phyloP scores from a whole-genome alignment of 495 filamentous ascomycete species.

The Polyplosphaeria fusca region DNA sequence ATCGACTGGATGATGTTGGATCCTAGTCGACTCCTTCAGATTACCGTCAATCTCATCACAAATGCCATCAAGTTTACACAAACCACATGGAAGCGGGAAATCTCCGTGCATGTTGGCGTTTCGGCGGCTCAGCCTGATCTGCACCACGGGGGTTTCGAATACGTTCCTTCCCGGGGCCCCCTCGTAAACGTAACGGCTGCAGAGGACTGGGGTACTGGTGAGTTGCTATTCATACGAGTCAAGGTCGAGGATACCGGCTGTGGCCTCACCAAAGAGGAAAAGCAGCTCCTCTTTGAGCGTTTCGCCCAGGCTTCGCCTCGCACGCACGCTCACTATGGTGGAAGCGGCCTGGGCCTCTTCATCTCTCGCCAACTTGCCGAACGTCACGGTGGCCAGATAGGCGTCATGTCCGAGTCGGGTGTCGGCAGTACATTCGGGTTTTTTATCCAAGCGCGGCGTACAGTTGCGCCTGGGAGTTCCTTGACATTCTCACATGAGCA shows the following conservation, averaged over 20 bases:
- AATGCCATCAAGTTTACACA: slow-evolving; percentile 76
- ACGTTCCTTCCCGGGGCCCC: slow-evolving; percentile 5
- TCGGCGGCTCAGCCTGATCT: slow-evolving; percentile 10
- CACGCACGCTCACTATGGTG: slow-evolving; percentile 38
- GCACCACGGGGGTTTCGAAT: slow-evolving; percentile 7
- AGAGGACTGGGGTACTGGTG: slow-evolving; percentile 34
- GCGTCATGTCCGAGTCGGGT: slow-evolving; percentile 35
- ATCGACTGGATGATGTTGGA: slow-evolving; percentile 32
- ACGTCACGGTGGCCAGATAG: slow-evolving; percentile 40
- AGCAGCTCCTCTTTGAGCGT: slow-evolving; percentile 37
- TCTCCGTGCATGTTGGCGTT: slow-evolving; percentile 23
- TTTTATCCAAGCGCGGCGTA: slow-evolving; percentile 31
- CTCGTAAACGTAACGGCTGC: slow-evolving; percentile 20
- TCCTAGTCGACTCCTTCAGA: slow-evolving; percentile 27
- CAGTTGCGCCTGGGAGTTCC: too few species aligned
- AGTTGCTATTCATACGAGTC: slow-evolving; percentile 35
- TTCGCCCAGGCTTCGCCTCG: slow-evolving; percentile 40
- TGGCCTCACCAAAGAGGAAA: slow-evolving; percentile 35
- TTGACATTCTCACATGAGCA: too few species aligned
- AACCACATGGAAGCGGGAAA: slow-evolving; percentile 15
- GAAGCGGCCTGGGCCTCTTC: slow-evolving; percentile 40
- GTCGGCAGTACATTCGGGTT: slow-evolving; percentile 39
- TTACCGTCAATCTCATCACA: slow-evolving; percentile 67
- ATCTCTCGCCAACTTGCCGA: slow-evolving; percentile 39
- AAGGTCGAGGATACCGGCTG: slow-evolving; percentile 39